Conservation (phyloP, 345 rosid species). For the Citrus sinensis region DNA sequence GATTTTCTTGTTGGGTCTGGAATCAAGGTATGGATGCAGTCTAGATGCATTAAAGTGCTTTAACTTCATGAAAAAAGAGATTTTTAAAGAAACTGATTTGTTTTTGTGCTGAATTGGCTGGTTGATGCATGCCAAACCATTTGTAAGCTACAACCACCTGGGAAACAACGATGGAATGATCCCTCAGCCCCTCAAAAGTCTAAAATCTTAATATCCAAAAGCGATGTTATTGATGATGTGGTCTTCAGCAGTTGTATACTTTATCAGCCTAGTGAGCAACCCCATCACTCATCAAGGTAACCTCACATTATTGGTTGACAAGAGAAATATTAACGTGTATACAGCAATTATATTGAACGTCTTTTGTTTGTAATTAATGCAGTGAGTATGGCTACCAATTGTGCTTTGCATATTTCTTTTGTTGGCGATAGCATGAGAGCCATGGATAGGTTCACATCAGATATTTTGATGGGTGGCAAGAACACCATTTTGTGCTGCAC, state of each 20-base stretch:
- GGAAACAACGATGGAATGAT: too few species aligned
- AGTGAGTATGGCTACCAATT: too few species aligned
- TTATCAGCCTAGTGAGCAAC: constrained; percentile 91
- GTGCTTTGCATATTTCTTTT: too few species aligned
- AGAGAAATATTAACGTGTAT: neutral
- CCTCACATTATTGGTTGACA: neutral
- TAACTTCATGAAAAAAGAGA: neutral
- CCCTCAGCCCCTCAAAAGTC: too few species aligned
- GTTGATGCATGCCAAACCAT: constrained; percentile 57
- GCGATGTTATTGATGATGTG: too few species aligned
- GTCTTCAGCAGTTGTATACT: constrained; percentile 35
- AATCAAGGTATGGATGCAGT: constrained; percentile 57
- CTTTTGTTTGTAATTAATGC: too few species aligned
- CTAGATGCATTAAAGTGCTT: neutral
- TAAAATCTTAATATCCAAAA: too few species aligned
- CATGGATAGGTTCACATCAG: constrained; percentile 95
- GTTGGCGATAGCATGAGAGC: constrained; percentile 98
- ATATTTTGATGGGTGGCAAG: constrained; percentile 94
- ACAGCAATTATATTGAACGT: neutral
- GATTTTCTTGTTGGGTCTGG: constrained; percentile 98
- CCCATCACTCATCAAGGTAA: constrained; percentile 96
- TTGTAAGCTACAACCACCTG: constrained; percentile 87
- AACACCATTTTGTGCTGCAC: constrained; percentile 79
- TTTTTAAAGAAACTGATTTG: neutral
- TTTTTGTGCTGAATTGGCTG: neutral